Conservation (phyloP, 2,329 filamentous ascomycete species). For the Penicillium sp. region DNA sequence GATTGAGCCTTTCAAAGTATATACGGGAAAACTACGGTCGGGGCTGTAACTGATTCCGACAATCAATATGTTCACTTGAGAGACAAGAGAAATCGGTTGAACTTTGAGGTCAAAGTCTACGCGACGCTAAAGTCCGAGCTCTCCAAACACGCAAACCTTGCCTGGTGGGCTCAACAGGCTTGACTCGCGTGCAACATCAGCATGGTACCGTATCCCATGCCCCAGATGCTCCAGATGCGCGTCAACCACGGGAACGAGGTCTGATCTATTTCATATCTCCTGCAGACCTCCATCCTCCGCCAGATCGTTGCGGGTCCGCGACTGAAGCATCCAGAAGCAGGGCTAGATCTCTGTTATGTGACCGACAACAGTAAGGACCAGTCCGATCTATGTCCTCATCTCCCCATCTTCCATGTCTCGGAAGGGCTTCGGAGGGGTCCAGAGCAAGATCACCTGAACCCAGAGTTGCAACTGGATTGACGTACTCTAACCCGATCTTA, state of each 20-base stretch:
- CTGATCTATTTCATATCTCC: not conserved
- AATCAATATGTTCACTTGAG: too few species aligned
- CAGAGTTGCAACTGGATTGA: not conserved
- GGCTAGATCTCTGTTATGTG: slow-evolving; percentile 92
- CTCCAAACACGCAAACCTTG: not conserved
- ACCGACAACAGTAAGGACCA: slow-evolving; percentile 59
- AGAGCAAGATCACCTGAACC: not conserved
- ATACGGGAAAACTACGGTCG: too few species aligned
- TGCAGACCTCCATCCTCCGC: slow-evolving; percentile 67
- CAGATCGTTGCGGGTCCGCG: slow-evolving; percentile 88
- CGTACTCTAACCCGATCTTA: slow-evolving; percentile 17
- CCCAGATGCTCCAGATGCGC: not conserved
- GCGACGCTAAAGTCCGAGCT: too few species aligned
- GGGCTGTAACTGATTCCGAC: too few species aligned
- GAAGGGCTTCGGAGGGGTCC: too few species aligned
- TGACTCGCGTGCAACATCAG: too few species aligned
- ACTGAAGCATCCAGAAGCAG: slow-evolving; percentile 75
- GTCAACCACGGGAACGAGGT: not conserved
- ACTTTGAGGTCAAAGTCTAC: too few species aligned
- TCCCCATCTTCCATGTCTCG: too few species aligned
- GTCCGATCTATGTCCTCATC: too few species aligned
- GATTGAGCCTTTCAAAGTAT: too few species aligned
- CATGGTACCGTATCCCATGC: too few species aligned
- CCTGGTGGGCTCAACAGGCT: not conserved
- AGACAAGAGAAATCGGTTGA: too few species aligned